Percentiles rank a stretch among this genome's conserved stretches.
phyloP scores from a whole-genome alignment of 108 stramenopile genomes.

The Mayamaea pseudoterrestris region DNA sequence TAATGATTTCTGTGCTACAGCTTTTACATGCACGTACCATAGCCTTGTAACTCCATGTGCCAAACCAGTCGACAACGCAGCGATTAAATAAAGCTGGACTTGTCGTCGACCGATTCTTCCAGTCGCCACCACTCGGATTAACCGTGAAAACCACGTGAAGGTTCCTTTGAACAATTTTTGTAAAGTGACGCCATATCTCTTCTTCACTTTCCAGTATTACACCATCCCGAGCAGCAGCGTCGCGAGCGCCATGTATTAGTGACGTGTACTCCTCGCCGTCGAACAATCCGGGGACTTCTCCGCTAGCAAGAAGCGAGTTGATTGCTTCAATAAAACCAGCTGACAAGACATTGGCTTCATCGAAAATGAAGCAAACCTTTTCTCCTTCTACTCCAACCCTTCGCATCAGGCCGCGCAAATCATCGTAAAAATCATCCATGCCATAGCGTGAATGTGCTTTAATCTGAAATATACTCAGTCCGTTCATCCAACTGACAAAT shows the following conservation, averaged over 20 bases:
- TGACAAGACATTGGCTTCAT: slow-evolving; percentile 88
- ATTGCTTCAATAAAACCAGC: slow-evolving; percentile 97
- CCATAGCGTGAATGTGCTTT: slow-evolving; percentile 85
- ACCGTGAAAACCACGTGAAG: slow-evolving; percentile 99
- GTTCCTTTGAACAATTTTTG: slow-evolving; percentile 85
- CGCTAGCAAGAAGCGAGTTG: slow-evolving; percentile 97
- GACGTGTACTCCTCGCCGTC: slow-evolving; percentile 94
- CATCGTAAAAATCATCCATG: slow-evolving; percentile 93
- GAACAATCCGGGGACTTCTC: slow-evolving; percentile 99
- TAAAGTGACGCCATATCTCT: slow-evolving; percentile 87
- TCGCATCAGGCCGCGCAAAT: slow-evolving; percentile 85
- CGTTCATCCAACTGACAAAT: slow-evolving; percentile 96
- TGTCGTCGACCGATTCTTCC: slow-evolving; percentile 91
- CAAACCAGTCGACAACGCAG: slow-evolving; percentile 99
- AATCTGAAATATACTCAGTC: slow-evolving; percentile 92
- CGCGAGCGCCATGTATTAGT: slow-evolving; percentile 85
- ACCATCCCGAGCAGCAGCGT: slow-evolving; percentile 74
- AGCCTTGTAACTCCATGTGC: slow-evolving; percentile 89
- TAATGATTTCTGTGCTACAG: slow-evolving; percentile 77
- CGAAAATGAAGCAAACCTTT: slow-evolving; percentile 97
- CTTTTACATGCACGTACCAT: too few species aligned
- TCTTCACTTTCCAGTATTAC: slow-evolving; percentile 89
- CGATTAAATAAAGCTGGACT: slow-evolving; percentile 99
- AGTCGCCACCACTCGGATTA: slow-evolving; percentile 91
- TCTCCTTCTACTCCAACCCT: slow-evolving; percentile 95